phyloP scores from a whole-genome alignment of 148 eudicot species.

The Simmondsia chinensis region DNA sequence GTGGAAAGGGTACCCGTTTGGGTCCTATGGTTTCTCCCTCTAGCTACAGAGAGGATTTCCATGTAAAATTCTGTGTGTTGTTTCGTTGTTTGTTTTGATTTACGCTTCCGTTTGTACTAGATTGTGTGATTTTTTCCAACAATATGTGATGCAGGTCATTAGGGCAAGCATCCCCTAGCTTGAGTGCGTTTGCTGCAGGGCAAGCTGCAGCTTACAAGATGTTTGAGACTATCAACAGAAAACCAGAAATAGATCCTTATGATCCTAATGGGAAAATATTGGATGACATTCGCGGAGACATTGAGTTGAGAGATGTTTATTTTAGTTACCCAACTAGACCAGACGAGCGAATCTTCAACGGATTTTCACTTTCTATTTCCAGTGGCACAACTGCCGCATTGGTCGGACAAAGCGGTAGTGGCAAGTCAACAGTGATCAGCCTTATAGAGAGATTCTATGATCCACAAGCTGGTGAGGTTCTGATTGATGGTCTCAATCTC shows the following conservation, averaged over 20 bases:
- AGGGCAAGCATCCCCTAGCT: constrained; percentile 50
- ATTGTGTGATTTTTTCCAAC: too few species aligned
- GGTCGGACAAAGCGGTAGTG: constrained; percentile 73
- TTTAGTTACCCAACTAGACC: constrained; percentile 65
- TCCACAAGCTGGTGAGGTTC: constrained; percentile 55
- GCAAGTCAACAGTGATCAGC: constrained; percentile 64
- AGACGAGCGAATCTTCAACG: constrained; percentile 40
- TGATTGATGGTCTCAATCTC: constrained; percentile 52
- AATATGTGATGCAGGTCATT: constrained; percentile 26
- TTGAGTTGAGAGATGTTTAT: constrained; percentile 36
- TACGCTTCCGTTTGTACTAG: too few species aligned
- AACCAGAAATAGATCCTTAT: constrained; percentile 50
- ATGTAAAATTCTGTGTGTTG: too few species aligned
- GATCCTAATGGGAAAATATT: constrained; percentile 45
- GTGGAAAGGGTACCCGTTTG: too few species aligned
- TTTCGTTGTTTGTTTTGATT: too few species aligned
- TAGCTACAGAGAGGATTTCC: too few species aligned
- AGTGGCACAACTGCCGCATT: constrained; percentile 61
- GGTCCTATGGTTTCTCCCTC: too few species aligned
- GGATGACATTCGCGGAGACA: constrained; percentile 54
- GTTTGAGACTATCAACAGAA: constrained; percentile 62
- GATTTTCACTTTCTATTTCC: constrained; percentile 40
- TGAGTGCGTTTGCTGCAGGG: constrained; percentile 55
- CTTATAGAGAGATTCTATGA: constrained; percentile 69
- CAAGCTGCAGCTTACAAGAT: constrained; percentile 65